Conservation (phyloP, 1,284 basidiomycete species). For the Xerocomus subilludens region DNA sequence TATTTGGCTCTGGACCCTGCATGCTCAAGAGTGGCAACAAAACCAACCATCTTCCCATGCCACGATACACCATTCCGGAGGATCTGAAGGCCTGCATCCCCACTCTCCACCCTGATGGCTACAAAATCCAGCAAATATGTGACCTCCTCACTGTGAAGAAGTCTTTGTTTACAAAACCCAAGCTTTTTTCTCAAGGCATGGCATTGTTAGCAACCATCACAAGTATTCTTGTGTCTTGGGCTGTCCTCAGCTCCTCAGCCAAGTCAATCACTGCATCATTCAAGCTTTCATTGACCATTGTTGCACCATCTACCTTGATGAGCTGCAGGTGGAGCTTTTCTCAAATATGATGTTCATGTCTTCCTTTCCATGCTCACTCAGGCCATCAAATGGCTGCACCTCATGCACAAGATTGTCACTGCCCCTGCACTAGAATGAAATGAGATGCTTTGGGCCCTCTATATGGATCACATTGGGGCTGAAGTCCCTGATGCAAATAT, state of each 20-base stretch:
- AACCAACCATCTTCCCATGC: too few relatives aligned
- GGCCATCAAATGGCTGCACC: constrained; percentile 1
- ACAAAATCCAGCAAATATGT: too few relatives aligned
- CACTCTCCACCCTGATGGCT: too few relatives aligned
- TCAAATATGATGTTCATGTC: not conserved
- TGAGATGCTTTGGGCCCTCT: not conserved
- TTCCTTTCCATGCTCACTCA: not conserved
- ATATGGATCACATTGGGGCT: constrained; percentile 16
- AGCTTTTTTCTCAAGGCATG: too few relatives aligned
- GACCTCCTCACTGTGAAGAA: too few relatives aligned
- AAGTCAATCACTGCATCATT: not conserved
- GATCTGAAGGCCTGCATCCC: too few relatives aligned
- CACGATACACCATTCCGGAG: too few relatives aligned
- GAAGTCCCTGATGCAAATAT: constrained; percentile 8
- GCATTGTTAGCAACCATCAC: too few relatives aligned
- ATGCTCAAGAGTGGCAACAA: too few relatives aligned
- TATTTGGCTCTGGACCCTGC: too few relatives aligned
- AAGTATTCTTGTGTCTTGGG: too few relatives aligned
- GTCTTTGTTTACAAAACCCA: too few relatives aligned
- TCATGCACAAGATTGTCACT: constrained; percentile 4
- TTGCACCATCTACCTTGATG: constrained; percentile 7
- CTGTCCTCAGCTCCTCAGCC: not conserved
- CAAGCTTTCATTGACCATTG: constrained; percentile 1
- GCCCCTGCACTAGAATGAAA: constrained; percentile 1
- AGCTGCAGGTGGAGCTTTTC: constrained; percentile 9